Evolutionary conservation across 2,329 filamentous ascomycete genomes (phyloP).

Genomic region (Fusarium devonianum): DNA sequence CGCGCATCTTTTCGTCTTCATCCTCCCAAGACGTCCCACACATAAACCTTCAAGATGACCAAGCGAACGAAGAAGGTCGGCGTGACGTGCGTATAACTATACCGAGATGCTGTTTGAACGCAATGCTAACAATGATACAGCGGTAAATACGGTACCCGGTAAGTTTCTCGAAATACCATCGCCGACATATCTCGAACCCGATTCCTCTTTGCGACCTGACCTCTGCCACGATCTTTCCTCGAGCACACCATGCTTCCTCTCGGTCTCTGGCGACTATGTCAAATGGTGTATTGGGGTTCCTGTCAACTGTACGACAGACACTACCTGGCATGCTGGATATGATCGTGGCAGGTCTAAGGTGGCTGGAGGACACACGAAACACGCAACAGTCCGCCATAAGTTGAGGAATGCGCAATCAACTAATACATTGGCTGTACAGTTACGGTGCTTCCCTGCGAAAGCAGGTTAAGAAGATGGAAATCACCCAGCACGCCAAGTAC

Average conservation of each 20-base stretch:
- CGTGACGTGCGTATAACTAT: constrained; percentile 69
- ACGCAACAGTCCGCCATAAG: constrained; percentile 8
- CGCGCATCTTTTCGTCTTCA: constrained; percentile 45
- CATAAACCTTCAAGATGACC: constrained; percentile 76
- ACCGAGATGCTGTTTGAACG: constrained; percentile 7
- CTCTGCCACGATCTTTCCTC: constrained; percentile 21
- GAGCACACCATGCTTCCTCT: constrained; percentile 1
- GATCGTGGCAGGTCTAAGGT: constrained; percentile 14
- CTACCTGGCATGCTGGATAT: background rate
- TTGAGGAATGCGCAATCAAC: constrained; percentile 30
- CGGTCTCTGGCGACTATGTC: constrained; percentile 4
- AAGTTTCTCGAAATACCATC: constrained; percentile 52
- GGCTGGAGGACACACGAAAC: constrained; percentile 8
- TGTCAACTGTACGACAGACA: background rate
- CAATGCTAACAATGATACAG: constrained; percentile 46
- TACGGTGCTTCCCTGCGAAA: constrained; percentile 99
- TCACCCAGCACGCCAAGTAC: constrained; percentile 97
- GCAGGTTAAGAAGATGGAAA: constrained; percentile 98
- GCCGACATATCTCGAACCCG: constrained; percentile 31
- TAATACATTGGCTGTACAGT: constrained; percentile 58
- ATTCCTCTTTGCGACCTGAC: constrained; percentile 13
- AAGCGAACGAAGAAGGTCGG: constrained; percentile 98
- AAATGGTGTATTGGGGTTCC: constrained; percentile 5
- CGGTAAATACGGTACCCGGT: constrained; percentile 96
- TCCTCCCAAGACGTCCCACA: constrained; percentile 47